Base-by-base conservation (phyloP, 2,329 filamentous ascomycete genomes). In the Xylariomycetidae sp. region DNA sequence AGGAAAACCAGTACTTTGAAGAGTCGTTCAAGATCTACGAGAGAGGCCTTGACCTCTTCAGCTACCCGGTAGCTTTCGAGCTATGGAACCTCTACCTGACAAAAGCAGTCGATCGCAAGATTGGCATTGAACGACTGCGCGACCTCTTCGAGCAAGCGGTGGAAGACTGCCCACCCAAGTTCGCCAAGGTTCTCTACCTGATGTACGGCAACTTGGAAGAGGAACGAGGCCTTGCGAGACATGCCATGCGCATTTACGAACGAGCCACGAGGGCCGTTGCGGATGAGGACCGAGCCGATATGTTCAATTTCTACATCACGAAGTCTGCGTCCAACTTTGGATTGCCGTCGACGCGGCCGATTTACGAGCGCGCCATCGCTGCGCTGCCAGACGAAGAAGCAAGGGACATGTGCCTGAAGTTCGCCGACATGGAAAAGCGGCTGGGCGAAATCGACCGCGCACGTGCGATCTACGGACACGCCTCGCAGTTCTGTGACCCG, bases 231-330 rank as follows among this genome's bases (percentile, higher is more conserved):
- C 76, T 98, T 12, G 90, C 92, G 9, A 77, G 93, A 31, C 90
- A 96, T 57, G 93, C 93, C 2, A 98, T 98, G 92, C 84, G 92
- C 39, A 98, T 98, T 48, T 98, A 98, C 61, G 93, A 98, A 64
- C 83, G 92, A 38, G 92, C 92, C 6, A 98, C 92, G 5, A 79
- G 92, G 19, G 89, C 90, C 10, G 93, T 98, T 4, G 82, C 86
- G 10, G 92, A 98, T 52, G 90, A 95, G 53, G 90, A 98, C 59
- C 76, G 88, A 32, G 82, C 89, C 39, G 88, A 95, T 52, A 95
- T 98, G 89, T 98, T 95, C 68, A 92, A 95, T 60, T 95, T 96
- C 57, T 98, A 98, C 67, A 95, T 98, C 56, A 96, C 90, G 38
- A 96, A 98, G 59, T 95, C 89, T 1, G 92, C 92, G 2, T 94